phyloP scores from a whole-genome alignment of 2,329 filamentous ascomycete genomes.

The Lasiodiplodia sp. region DNA sequence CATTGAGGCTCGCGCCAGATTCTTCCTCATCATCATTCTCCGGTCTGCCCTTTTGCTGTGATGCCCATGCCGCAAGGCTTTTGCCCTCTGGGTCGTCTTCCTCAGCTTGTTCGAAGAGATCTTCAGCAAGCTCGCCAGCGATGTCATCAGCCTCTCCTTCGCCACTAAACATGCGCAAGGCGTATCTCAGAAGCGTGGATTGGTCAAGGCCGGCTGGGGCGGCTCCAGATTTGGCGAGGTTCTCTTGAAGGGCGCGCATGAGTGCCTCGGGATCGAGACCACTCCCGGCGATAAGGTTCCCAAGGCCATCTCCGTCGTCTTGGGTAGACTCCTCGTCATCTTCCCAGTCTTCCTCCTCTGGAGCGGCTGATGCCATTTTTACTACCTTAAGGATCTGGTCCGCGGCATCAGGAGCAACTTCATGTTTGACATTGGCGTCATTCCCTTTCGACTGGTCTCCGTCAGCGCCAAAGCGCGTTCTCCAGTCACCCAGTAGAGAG shows the following conservation, averaged over 20 bases:
- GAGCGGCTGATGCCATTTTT: background rate
- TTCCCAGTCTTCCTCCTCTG: slow-evolving; percentile 17
- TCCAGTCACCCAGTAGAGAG: slow-evolving; percentile 56
- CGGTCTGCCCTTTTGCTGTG: slow-evolving; percentile 34
- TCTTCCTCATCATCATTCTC: slow-evolving; percentile 5
- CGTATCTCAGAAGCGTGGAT: slow-evolving; percentile 51
- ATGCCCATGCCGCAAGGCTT: slow-evolving; percentile 14
- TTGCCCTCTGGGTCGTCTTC: slow-evolving; percentile 32
- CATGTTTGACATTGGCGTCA: slow-evolving; percentile 24
- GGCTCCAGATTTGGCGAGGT: slow-evolving; percentile 44
- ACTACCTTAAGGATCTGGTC: background rate
- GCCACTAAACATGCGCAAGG: slow-evolving; percentile 54
- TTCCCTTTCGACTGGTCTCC: slow-evolving; percentile 31
- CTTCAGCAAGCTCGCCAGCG: slow-evolving; percentile 51
- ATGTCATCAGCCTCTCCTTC: slow-evolving; percentile 42
- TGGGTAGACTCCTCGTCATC: slow-evolving; percentile 28
- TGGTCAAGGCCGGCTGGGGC: slow-evolving; percentile 50
- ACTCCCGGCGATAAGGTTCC: slow-evolving; percentile 31
- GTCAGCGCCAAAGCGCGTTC: slow-evolving; percentile 44
- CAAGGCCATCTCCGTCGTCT: slow-evolving; percentile 20
- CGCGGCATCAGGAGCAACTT: background rate
- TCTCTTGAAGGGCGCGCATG: slow-evolving; percentile 39
- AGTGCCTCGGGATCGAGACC: slow-evolving; percentile 33
- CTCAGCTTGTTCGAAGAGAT: slow-evolving; percentile 47
- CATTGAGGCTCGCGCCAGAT: background rate